phyloP scores from a whole-genome alignment of 768 basidiomycete species.

The Tylopilus vinaceipallidus region DNA sequence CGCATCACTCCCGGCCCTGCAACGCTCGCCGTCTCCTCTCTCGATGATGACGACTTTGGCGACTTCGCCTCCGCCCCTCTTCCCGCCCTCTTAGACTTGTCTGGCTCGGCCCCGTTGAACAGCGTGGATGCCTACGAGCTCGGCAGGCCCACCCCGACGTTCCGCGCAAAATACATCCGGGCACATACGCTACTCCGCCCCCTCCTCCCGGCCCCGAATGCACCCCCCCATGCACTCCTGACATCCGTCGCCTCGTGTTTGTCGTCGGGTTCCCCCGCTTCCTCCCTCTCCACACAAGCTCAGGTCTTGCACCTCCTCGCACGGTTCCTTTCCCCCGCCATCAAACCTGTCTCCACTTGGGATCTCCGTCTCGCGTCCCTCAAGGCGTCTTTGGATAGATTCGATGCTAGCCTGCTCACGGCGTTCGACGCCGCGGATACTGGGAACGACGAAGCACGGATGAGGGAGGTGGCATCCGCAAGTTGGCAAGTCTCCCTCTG shows the following conservation, averaged over 20 bases:
- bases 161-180: slow-evolving; percentile 60
- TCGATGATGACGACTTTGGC: slow-evolving; percentile 82
- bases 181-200: slow-evolving; percentile 64
- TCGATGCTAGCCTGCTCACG: slow-evolving; percentile 81
- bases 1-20: slow-evolving; percentile 50
- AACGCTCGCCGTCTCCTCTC: slow-evolving; percentile 47
- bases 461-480: slow-evolving; percentile 79
- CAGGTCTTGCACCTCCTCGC: slow-evolving; percentile 70
- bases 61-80: slow-evolving; percentile 64
- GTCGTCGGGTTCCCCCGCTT: slow-evolving; percentile 39
- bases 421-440: slow-evolving; percentile 89
- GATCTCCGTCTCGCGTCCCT: slow-evolving; percentile 60
- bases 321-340: slow-evolving; percentile 63
- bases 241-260: slow-evolving; percentile 44
- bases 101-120: slow-evolving; percentile 5
- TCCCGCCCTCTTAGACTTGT: slow-evolving; percentile 20
- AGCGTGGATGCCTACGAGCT: slow-evolving; percentile 19
- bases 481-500: slow-evolving; percentile 81
- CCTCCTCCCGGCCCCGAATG: slow-evolving; percentile 53
- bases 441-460: slow-evolving; percentile 64
- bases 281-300: slow-evolving; percentile 54
- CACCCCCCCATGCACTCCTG: slow-evolving; percentile 67
- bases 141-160: slow-evolving; percentile 30
- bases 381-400: slow-evolving; percentile 79
- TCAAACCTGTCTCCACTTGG: slow-evolving; percentile 76